Base-by-base conservation (phyloP, 2,329 filamentous ascomycete species). In the Apiospora phragmitis region DNA sequence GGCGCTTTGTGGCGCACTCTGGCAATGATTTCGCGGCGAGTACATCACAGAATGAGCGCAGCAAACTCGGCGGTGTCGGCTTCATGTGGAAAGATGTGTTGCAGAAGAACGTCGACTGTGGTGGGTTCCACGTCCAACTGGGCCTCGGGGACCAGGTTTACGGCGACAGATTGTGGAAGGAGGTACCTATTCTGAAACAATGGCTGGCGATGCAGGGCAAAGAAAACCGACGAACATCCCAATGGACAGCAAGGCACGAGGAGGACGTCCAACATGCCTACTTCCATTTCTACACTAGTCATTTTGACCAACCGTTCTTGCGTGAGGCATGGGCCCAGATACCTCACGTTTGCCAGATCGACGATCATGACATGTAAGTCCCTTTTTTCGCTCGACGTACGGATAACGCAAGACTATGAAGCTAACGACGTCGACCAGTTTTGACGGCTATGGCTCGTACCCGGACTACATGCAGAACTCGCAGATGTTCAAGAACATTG, bases 31-130 rank as follows among this genome's bases (percentile, higher is more conserved):
- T 98, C 80, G 93, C 94, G 0, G 87, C 97, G 38, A 92, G 93
- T 73, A 96, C 97, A 1, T 94, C 91, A 73, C 92, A 94, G 69
- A 94, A 92, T 72, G 96, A 99, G 76, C 89, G 95, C 59, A 90
- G 91, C 42, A 93, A 92, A 76, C 88, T 98, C 1, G 96, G 96
- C 41, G 96, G 96, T 1, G 89, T 97, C 1, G 94, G 95, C 0
- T 93, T 96, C 79, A 97, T 99, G 95, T 99, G 96, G 96, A 98
- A 98, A 78, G 96, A 99, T 77, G 95, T 99, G 38, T 87, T 99
- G 79, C 94, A 98, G 82, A 98, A 98, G 86, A 97, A 99, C 77
- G 90, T 95, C 38, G 96, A 99, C 76, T 97, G 95, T 75, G 94
- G 95, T 70, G 96, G 96, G 1, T 99, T 98, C 81, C 96, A 99